These are phyloP conservation scores for Coniochaeta sp. DNA, from an alignment of 2,329 filamentous ascomycete genomes.

Conservation along the genomic window DNA sequence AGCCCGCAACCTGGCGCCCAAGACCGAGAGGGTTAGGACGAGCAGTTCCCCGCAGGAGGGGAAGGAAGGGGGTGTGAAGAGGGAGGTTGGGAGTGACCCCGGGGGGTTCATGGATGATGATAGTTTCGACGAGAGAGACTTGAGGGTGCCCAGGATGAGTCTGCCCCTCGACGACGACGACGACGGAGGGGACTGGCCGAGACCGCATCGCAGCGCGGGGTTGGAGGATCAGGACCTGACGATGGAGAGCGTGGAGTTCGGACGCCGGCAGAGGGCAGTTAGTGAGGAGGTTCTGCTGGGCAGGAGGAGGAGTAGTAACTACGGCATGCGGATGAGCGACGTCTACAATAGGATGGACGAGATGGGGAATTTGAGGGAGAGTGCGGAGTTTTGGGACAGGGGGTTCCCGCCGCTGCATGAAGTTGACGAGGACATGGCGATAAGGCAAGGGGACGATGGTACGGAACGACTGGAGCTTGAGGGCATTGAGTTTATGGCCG, in stretches of 20 bases:
- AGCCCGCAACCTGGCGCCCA: slow-evolving; percentile 45
- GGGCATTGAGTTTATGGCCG: slow-evolving; percentile 18
- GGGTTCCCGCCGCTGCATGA: slow-evolving; percentile 43
- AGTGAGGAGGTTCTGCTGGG: slow-evolving; percentile 37
- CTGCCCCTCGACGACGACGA: slow-evolving; percentile 43
- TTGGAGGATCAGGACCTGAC: slow-evolving; percentile 55
- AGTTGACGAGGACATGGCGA: slow-evolving; percentile 31
- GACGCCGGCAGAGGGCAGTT: slow-evolving; percentile 37
- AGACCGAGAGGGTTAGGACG: slow-evolving; percentile 37
- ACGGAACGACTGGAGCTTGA: slow-evolving; percentile 25
- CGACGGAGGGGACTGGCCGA: slow-evolving; percentile 43
- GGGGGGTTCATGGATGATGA: slow-evolving; percentile 25
- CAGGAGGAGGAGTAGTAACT: slow-evolving; percentile 38
- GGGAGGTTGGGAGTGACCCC: slow-evolving; percentile 5
- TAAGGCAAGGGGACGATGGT: too few relatives aligned
- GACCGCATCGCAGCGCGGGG: slow-evolving; percentile 45
- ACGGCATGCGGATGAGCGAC: slow-evolving; percentile 47
- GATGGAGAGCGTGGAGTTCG: slow-evolving; percentile 51
- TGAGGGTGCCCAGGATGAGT: slow-evolving; percentile 47
- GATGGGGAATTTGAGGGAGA: slow-evolving; percentile 31
- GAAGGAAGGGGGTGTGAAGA: slow-evolving; percentile 11
- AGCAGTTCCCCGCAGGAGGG: slow-evolving; percentile 31
- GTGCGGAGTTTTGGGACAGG: slow-evolving; percentile 38
- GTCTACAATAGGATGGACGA: slow-evolving; percentile 27
- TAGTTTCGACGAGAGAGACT: slow-evolving; percentile 42